Percentiles rank a stretch among this genome's conserved stretches.
These are phyloP conservation scores for Choiromyces venosus DNA, from an alignment of 495 filamentous ascomycete species.

Conservation along the genomic window DNA sequence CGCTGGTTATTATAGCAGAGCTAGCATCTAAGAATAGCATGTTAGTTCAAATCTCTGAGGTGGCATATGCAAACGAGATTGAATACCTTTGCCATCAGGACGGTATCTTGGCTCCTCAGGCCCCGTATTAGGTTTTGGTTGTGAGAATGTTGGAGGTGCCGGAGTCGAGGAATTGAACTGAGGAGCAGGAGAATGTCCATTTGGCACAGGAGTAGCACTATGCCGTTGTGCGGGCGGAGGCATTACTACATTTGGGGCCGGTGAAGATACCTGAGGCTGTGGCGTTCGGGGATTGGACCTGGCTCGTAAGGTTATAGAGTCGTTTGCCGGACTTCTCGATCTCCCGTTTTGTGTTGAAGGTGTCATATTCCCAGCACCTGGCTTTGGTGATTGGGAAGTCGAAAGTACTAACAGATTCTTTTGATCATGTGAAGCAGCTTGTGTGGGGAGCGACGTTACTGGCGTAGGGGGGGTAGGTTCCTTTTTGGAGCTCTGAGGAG, in stretches of 20 bases:
- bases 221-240: slow-evolving; percentile 34
- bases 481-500: background rate
- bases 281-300: slow-evolving; percentile 19
- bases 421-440: background rate
- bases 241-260: slow-evolving; percentile 21
- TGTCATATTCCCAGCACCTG: background rate
- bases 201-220: slow-evolving; percentile 30
- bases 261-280: slow-evolving; percentile 21
- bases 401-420: slow-evolving; percentile 14
- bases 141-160: background rate
- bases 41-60: slow-evolving; percentile 38
- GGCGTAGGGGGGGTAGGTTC: slow-evolving; percentile 7
- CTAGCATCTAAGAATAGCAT: slow-evolving; percentile 44
- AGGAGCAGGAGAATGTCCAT: slow-evolving; percentile 27
- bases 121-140: slow-evolving; percentile 35
- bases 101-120: slow-evolving; percentile 39
- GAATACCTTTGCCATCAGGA: slow-evolving; percentile 43
- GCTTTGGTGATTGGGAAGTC: background rate
- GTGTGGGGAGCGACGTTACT: background rate
- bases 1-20: slow-evolving; percentile 61
- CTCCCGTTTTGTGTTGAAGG: slow-evolving; percentile 5
- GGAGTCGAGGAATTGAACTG: slow-evolving; percentile 34
- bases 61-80: slow-evolving; percentile 22
- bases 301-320: slow-evolving; percentile 31
- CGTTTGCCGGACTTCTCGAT: slow-evolving; percentile 24